Conservation (phyloP, 2,329 filamentous ascomycete genomes). For the Scortechinia acanthostroma region DNA sequence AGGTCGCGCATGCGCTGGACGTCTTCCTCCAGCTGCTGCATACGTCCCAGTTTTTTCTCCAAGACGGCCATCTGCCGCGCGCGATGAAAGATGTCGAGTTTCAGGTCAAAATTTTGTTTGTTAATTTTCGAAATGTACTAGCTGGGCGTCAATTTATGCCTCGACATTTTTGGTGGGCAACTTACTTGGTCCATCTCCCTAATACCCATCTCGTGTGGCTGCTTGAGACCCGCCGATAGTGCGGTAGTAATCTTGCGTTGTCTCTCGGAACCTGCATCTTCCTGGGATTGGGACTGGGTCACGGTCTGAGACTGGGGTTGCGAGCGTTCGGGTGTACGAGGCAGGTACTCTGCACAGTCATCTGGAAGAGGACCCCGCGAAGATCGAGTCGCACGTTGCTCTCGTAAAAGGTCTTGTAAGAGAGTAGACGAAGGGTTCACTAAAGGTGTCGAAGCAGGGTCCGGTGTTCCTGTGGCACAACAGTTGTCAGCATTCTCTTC, state of each 20-base stretch:
- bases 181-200: slow-evolving; percentile 29
- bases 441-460: slow-evolving; percentile 15
- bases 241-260: slow-evolving; percentile 15
- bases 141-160: neutral
- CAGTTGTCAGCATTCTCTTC: neutral
- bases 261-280: neutral
- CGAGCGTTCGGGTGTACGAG: neutral
- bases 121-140: slow-evolving; percentile 31
- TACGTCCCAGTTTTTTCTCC: slow-evolving; percentile 24
- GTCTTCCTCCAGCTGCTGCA: slow-evolving; percentile 24
- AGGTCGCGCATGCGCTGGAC: slow-evolving; percentile 15
- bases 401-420: slow-evolving; percentile 26
- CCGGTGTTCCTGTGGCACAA: slow-evolving; percentile 14
- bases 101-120: slow-evolving; percentile 30
- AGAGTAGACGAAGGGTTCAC: slow-evolving; percentile 27
- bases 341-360: slow-evolving; percentile 11
- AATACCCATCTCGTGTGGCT: slow-evolving; percentile 27
- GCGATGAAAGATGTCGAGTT: slow-evolving; percentile 28
- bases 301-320: neutral
- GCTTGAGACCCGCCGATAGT: slow-evolving; percentile 17
- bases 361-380: slow-evolving; percentile 13
- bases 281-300: neutral
- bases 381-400: slow-evolving; percentile 25
- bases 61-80: slow-evolving; percentile 21
- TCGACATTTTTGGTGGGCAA: neutral